Evolutionary conservation across 129 eudicot species (phyloP).

Genomic region (Deinandra increscens): DNA sequence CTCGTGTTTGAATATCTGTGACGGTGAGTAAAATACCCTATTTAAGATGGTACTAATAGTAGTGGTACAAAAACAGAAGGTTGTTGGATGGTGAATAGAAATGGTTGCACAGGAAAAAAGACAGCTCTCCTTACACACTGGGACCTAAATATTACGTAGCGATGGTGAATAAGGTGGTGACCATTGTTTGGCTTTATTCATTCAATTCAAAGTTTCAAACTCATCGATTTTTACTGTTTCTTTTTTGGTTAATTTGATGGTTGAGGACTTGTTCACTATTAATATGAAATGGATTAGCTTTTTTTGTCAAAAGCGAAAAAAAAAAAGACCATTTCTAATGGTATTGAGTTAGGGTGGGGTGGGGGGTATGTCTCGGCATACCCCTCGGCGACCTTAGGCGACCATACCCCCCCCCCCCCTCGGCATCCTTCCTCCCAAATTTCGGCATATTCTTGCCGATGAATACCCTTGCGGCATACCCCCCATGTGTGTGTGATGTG

Average conservation of each 20-base stretch:
- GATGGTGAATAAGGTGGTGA: neutral
- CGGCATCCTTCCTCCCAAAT: too few relatives aligned
- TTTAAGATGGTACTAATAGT: constrained; percentile 7
- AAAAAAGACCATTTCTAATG: too few relatives aligned
- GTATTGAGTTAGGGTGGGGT: too few relatives aligned
- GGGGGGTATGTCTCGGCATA: too few relatives aligned
- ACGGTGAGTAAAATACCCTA: neutral
- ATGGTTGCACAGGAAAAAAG: constrained; percentile 24
- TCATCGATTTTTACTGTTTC: neutral
- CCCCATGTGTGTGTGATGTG: too few relatives aligned
- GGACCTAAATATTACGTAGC: constrained; percentile 6
- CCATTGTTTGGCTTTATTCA: constrained; percentile 12
- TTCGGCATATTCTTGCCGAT: too few relatives aligned
- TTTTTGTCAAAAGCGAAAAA: too few relatives aligned
- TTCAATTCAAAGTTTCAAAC: neutral
- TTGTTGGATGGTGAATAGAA: constrained; percentile 31
- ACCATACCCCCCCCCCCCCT: too few relatives aligned
- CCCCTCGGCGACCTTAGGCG: too few relatives aligned
- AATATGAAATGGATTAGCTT: too few relatives aligned
- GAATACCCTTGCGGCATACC: too few relatives aligned
- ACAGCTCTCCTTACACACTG: constrained; percentile 13
- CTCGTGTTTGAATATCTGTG: neutral
- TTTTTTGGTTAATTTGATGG: neutral
- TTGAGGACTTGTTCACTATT: too few relatives aligned
- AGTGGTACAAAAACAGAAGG: constrained; percentile 28